Conservation (phyloP, 176 grass and related monocot genomes). For the Paspalum vaginatum region DNA sequence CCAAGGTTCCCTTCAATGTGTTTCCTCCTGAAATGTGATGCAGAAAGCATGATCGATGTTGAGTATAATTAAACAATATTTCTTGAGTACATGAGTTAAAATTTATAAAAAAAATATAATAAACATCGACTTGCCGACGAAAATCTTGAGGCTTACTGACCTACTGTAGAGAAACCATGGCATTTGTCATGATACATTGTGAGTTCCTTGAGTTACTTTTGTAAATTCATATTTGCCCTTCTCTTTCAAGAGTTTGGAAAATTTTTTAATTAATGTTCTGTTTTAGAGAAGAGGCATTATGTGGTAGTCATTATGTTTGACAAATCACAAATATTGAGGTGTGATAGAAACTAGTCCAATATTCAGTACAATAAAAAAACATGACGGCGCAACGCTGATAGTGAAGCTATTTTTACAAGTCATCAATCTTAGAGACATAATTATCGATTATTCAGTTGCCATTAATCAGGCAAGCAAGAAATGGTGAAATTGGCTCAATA, state of each 20-base stretch:
- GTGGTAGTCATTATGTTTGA: background rate
- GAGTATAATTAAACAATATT: background rate
- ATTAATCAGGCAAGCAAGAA: background rate
- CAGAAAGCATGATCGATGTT: background rate
- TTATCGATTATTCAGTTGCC: background rate
- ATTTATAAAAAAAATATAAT: background rate
- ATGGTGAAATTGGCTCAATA: background rate
- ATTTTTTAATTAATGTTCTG: background rate
- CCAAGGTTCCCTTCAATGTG: background rate
- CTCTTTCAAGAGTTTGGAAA: background rate
- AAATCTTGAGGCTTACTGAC: too few relatives aligned
- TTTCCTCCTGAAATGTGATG: background rate
- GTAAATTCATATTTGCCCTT: background rate
- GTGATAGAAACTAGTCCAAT: background rate
- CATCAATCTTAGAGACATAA: too few relatives aligned
- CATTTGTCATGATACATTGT: background rate
- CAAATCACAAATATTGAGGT: background rate
- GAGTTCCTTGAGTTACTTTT: background rate
- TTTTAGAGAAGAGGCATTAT: background rate
- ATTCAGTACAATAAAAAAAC: background rate
- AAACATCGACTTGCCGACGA: too few relatives aligned
- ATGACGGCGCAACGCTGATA: background rate
- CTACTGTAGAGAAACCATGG: too few relatives aligned
- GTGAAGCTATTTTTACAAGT: background rate
- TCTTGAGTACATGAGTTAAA: background rate